Evolutionary conservation across 345 rosid genomes (phyloP), one percentile per base, ranked within the genome.

Genomic region (Erodium maritimum): DNA sequence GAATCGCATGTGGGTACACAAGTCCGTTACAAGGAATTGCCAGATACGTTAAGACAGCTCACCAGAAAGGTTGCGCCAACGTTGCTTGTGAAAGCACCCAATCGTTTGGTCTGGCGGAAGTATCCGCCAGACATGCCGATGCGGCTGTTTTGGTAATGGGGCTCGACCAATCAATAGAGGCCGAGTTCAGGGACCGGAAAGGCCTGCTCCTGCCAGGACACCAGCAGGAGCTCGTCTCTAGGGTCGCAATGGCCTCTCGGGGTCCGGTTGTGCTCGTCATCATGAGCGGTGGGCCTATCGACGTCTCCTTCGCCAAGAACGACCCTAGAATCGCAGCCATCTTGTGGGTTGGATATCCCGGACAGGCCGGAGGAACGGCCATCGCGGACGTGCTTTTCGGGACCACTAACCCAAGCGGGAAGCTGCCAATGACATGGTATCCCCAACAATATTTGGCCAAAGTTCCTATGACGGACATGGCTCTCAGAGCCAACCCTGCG

Each of bases 271-370:
- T 87, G 52, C 48, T 93, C 51, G 94, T 93, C 4, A 73, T 93
- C 54, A 79, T 93, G 84, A 67, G 77, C 23, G 99, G 96, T 9
- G 96, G 99, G 5, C 95, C 99, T 0, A 53, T 93, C 11, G 99
- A 93, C 58, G 74, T 93, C 21, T 55, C 96, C 0, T 86, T 93
- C 42, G 99, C 99, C 9, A 93, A 93, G 60, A 58, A 83, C 17
- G 72, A 89, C 52, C 85, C 82, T 20, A 78, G 84, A 52, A 50
- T 93, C 2, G 67, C 86, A 21, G 88, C 95, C 57, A 87, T 93
- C 57, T 34, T 93, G 23, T 93, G 99, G 99, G 96, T 81, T 18
- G 99, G 99, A 52, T 93, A 93, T 72, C 99, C 99, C 4, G 99
- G 99, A 54, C 94, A 93, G 67, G 94, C 85, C 2, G 99, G 99